phyloP scores from a whole-genome alignment of 2,329 filamentous ascomycete species.

The Nannizzia gypsea region DNA sequence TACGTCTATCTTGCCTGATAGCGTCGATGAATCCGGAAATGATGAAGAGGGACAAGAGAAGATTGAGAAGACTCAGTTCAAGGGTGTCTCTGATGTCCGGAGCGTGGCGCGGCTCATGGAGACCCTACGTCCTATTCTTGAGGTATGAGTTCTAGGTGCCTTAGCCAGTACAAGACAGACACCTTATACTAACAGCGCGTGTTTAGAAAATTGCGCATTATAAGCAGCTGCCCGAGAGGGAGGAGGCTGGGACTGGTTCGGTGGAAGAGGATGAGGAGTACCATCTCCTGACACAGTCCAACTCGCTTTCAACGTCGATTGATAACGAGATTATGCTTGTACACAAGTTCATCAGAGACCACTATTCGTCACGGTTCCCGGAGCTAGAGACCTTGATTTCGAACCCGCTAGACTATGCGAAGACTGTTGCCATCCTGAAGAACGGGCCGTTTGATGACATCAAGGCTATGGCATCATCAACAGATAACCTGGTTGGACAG shows the following conservation, averaged over 20 bases:
- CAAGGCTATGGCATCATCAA: conserved; percentile 62
- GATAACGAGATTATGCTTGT: conserved; percentile 85
- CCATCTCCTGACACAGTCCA: conserved; percentile 74
- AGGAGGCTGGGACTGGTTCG: conserved; percentile 57
- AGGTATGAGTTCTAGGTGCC: conserved; percentile 49
- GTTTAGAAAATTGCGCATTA: conserved; percentile 67
- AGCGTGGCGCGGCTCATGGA: conserved; percentile 72
- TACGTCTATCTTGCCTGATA: not conserved
- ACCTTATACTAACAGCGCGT: not conserved
- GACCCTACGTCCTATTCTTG: conserved; percentile 64
- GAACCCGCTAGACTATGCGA: conserved; percentile 88
- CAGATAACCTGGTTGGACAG: conserved; percentile 64
- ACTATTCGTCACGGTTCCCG: conserved; percentile 87
- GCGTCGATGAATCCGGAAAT: conserved; percentile 37
- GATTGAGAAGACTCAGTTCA: conserved; percentile 71
- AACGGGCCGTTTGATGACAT: conserved; percentile 88
- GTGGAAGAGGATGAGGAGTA: conserved; percentile 91
- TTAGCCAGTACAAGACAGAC: not conserved
- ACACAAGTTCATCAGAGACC: conserved; percentile 92
- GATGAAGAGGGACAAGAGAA: conserved; percentile 62
- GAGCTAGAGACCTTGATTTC: conserved; percentile 84
- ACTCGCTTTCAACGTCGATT: conserved; percentile 80
- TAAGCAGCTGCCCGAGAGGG: conserved; percentile 55
- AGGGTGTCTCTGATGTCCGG: conserved; percentile 62
- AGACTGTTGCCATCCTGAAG: conserved; percentile 82